Conservation (phyloP, 1,139 yeast genomes). For the Scheffersomyces titani region DNA sequence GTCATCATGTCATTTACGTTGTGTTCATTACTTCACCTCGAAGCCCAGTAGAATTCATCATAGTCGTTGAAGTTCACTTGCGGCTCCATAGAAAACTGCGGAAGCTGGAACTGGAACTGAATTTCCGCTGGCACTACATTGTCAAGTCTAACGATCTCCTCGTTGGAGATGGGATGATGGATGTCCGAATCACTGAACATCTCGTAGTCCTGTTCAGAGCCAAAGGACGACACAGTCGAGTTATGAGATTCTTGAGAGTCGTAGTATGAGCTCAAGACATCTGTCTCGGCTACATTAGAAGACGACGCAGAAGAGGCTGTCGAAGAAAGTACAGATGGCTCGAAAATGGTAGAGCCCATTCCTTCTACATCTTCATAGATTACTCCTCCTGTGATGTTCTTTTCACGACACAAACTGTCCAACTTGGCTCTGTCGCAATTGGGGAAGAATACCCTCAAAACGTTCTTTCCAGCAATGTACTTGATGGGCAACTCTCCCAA, state of each 20-base stretch:
- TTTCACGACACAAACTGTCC: conserved; percentile 50
- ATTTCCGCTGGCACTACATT: conserved; percentile 1
- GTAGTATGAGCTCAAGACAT: conserved; percentile 25
- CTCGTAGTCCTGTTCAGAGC: conserved; percentile 6
- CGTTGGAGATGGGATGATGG: conserved; percentile 22
- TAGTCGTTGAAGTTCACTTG: conserved; percentile 6
- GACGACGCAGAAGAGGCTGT: neutral
- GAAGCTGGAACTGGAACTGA: neutral
- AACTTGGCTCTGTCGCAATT: conserved; percentile 55
- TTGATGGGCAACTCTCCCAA: conserved; percentile 55
- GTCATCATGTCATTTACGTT: neutral
- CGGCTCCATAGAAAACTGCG: conserved; percentile 6
- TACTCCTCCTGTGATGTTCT: conserved; percentile 51
- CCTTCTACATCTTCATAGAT: conserved; percentile 33
- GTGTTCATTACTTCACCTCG: neutral
- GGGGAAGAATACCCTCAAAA: conserved; percentile 56
- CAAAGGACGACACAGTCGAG: conserved; percentile 13
- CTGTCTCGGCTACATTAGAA: conserved; percentile 13
- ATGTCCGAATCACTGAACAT: conserved; percentile 16
- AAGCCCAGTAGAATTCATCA: conserved; percentile 26
- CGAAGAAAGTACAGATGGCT: neutral
- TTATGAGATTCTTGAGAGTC: conserved; percentile 12
- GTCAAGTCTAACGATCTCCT: conserved; percentile 25
- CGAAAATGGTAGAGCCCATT: neutral
- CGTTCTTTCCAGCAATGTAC: conserved; percentile 30